Conservation (phyloP, 1,284 basidiomycete genomes). For the Coniferiporia sulphurascens region DNA sequence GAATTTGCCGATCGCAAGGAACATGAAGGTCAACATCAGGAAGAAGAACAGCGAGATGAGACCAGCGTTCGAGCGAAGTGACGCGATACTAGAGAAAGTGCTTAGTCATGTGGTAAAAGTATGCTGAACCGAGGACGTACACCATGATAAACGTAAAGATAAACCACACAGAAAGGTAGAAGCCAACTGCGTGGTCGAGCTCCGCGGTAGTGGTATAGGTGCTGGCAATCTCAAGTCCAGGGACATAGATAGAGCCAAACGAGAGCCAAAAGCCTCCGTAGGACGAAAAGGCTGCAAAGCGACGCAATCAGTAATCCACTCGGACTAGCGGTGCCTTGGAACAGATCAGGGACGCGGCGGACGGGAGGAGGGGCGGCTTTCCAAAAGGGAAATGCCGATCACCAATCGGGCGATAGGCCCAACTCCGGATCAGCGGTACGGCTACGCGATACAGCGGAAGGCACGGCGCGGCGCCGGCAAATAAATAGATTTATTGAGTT, state of each 20-base stretch:
- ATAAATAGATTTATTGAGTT: not conserved
- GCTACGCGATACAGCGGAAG: not conserved
- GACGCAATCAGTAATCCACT: not conserved
- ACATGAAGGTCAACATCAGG: slow-evolving; percentile 60
- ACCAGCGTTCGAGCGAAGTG: slow-evolving; percentile 61
- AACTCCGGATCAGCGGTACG: not conserved
- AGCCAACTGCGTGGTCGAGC: slow-evolving; percentile 54
- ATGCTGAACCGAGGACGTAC: slow-evolving; percentile 36
- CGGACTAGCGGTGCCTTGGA: too few species aligned
- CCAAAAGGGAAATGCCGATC: not conserved
- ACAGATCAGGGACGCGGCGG: not conserved
- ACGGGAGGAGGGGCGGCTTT: not conserved
- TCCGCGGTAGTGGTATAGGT: slow-evolving; percentile 47
- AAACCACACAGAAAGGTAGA: slow-evolving; percentile 68
- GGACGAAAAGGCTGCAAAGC: slow-evolving; percentile 63
- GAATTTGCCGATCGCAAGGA: slow-evolving; percentile 48
- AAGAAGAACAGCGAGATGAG: slow-evolving; percentile 70
- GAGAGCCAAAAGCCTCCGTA: slow-evolving; percentile 87
- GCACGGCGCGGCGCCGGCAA: too few species aligned
- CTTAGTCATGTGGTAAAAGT: not conserved
- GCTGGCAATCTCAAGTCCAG: slow-evolving; percentile 51
- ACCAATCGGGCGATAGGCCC: not conserved
- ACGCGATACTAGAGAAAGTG: slow-evolving; percentile 45
- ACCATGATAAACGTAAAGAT: slow-evolving; percentile 62
- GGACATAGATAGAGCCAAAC: slow-evolving; percentile 63